Base-by-base conservation (phyloP, 2,329 filamentous ascomycete genomes). In the Calonectria pauciramosa region DNA sequence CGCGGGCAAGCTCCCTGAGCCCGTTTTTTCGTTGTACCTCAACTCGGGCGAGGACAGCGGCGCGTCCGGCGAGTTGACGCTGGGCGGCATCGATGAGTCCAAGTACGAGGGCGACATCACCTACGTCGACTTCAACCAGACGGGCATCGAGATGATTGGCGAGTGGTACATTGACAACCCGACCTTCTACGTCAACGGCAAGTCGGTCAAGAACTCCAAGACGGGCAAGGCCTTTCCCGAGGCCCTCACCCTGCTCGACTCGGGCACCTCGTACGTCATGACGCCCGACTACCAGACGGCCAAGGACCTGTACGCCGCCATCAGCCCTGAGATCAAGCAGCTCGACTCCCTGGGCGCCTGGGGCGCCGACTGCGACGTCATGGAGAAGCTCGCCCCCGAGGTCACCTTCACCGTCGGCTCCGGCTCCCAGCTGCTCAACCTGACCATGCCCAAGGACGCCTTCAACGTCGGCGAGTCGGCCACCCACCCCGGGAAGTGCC, bases 381-480 rank as follows among this genome's bases (percentile, higher is more conserved):
- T 85, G 30, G 82, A 83, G 13, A 66, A 69, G 20, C 75, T 82
- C 0, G 80, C 79, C 3, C 78, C 77, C 9, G 79, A 84, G 13
- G 69, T 86, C 14, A 82, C 77, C 1, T 83, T 85, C 63, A 79
- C 78, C 4, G 59, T 85, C 11, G 84, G 84, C 41, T 70, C 72
- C 9, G 73, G 68, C 2, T 65, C 72, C 11, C 63, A 74, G 26
- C 38, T 75, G 2, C 60, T 82, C 23, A 83, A 84, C 32, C 68
- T 83, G 14, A 83, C 80, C 5, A 75, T 86, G 41, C 80, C 82
- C 2, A 80, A 77, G 70, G 66, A 71, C 36, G 76, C 78, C 3
- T 81, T 86, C 76, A 86, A 84, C 72, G 77, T 84, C 2, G 85
- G 84, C 18, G 82, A 82, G 76, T 83, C 82, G 44, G 30, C 71